These are phyloP conservation scores for Fusarium sp. DNA, from an alignment of 2,329 filamentous ascomycete species.

Conservation along the genomic window DNA sequence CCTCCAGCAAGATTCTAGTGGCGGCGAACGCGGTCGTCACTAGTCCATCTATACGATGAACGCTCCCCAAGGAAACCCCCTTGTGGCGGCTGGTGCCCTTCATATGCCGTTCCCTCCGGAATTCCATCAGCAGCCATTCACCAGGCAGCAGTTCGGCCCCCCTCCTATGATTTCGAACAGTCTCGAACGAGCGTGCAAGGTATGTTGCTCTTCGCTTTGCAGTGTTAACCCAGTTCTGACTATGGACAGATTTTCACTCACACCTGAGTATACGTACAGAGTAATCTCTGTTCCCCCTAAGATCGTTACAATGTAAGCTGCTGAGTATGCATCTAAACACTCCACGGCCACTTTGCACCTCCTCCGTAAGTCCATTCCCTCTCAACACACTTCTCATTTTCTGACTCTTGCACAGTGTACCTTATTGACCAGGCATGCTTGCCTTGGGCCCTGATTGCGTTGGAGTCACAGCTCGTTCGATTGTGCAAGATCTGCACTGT, in stretches of 20 bases:
- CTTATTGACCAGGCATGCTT: background rate
- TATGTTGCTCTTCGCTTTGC: background rate
- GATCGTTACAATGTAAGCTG: no score
- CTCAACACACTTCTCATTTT: background rate
- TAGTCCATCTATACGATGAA: conserved; percentile 45
- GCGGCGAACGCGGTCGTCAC: no score
- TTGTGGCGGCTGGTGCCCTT: conserved; percentile 29
- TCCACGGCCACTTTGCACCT: no score
- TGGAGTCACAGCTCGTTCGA: background rate
- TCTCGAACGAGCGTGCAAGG: background rate
- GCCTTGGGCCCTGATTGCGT: background rate
- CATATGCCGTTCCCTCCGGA: background rate
- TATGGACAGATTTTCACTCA: background rate
- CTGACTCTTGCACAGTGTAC: background rate
- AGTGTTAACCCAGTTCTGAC: background rate
- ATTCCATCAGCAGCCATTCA: conserved; percentile 46
- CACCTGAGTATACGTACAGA: no score
- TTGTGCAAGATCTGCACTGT: conserved; percentile 16
- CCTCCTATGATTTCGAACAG: no score
- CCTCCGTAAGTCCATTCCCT: background rate
- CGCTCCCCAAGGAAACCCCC: conserved; percentile 26
- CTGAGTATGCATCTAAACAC: no score
- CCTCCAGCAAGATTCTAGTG: background rate
- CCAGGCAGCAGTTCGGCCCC: background rate
- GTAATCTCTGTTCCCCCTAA: no score